Conservation (phyloP, 139 green algal genomes). For the Micromonas pusilla region DNA sequence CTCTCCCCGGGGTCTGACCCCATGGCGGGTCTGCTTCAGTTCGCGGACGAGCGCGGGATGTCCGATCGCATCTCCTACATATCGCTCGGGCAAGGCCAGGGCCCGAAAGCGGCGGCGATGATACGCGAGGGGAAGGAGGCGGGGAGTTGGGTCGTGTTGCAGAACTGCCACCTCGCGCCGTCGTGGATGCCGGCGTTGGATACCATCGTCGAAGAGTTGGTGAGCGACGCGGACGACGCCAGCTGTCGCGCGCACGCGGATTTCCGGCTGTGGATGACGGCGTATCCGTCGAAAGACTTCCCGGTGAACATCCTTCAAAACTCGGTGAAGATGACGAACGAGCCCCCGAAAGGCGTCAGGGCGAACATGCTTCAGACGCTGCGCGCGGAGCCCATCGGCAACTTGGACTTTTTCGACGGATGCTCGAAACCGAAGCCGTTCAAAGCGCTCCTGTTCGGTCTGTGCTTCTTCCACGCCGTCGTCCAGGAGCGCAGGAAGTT, state of each 20-base stretch:
- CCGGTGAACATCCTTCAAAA: slow-evolving; percentile 66
- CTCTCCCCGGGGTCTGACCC: slow-evolving; percentile 49
- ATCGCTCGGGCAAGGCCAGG: slow-evolving; percentile 43
- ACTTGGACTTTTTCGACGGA: slow-evolving; percentile 46
- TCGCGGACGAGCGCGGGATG: slow-evolving; percentile 45
- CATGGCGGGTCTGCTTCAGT: slow-evolving; percentile 53
- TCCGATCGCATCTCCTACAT: slow-evolving; percentile 32
- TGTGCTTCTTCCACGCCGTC: slow-evolving; percentile 57
- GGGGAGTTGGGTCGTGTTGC: slow-evolving; percentile 66
- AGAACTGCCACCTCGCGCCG: slow-evolving; percentile 69
- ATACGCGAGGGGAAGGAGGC: slow-evolving; percentile 45
- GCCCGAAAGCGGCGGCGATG: slow-evolving; percentile 51
- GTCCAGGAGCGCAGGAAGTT: slow-evolving; percentile 69
- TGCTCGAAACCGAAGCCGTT: slow-evolving; percentile 30
- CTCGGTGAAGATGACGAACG: slow-evolving; percentile 70
- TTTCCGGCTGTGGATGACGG: slow-evolving; percentile 67
- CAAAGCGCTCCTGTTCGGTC: slow-evolving; percentile 50
- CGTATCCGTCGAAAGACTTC: slow-evolving; percentile 57
- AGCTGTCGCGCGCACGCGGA: slow-evolving; percentile 6
- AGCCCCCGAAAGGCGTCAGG: slow-evolving; percentile 65
- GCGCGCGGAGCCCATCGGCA: slow-evolving; percentile 48
- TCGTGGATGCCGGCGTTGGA: slow-evolving; percentile 71
- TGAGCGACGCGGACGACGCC: slow-evolving; percentile 20
- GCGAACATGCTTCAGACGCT: slow-evolving; percentile 58
- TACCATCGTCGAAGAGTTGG: slow-evolving; percentile 54